Base-by-base conservation (phyloP, 345 rosid genomes). In the Capsella bursapastoris region DNA sequence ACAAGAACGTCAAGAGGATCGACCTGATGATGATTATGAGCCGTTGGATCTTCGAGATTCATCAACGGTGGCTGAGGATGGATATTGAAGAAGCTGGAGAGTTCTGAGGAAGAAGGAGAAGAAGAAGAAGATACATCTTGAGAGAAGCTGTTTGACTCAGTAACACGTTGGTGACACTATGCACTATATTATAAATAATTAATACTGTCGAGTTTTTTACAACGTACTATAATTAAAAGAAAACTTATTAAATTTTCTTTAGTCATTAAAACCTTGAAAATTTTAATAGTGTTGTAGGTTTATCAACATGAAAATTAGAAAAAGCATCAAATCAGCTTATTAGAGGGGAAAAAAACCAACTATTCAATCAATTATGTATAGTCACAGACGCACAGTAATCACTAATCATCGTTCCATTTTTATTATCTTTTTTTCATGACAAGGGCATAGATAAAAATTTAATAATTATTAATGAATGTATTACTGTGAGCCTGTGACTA, bases 71-170 rank as follows among this genome's bases (percentile, higher is more conserved):
- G 50, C 44, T 63, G 75, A 64, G 53, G 25, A 35, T 47, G 48
- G 50, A 47, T 29, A 15, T 27, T 50, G 57, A 71, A 3, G 63
- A 57, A 71, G 83, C 78, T 84, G 2, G 93, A 80, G 66, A 86
- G 83, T n/a, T 90, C 97, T 0, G 98, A 94, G 4, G 98, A 90
- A 18, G 90, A 80, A 0, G 96, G 90, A 34, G 78, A 60, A 69
- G 98, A 84, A 18, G 98, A 87, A 15, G 97, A 87, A 60, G 84
- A 81, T 49, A 74, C 84, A 34, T 76, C 70, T 8, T 13, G 56
- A 55, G 84, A 87, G 8, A 81, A 71, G 67, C 90, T 86, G 77
- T 70, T 86, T 11, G 99, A 92, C 63, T 89, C 97, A 0, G 96
- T 90, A 35, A 85, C 7, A 37, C 3, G 10, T 0, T 37, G 40